Conservation (phyloP, 345 rosid genomes). For the Salix exigua region DNA sequence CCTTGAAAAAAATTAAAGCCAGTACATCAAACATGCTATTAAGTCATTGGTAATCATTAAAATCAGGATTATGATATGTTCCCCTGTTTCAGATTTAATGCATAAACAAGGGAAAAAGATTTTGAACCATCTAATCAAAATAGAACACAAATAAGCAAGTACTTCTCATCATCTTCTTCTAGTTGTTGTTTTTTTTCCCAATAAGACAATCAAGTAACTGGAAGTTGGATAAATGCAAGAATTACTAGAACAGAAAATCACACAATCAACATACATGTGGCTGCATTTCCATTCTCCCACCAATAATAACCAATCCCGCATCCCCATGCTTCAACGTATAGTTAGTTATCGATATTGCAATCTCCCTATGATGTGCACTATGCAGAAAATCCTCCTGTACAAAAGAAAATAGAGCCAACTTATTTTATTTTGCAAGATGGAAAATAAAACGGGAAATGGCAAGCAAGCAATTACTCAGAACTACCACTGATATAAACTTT, state of each 20-base stretch:
- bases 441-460: background rate
- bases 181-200: background rate
- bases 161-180: background rate
- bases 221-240: background rate
- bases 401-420: background rate
- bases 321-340: constrained; percentile 88
- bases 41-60: background rate
- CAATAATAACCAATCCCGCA: constrained; percentile 75
- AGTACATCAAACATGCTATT: background rate
- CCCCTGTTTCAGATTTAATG: background rate
- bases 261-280: constrained; percentile 62
- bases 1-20: background rate
- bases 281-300: constrained; percentile 95
- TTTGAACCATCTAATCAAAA: background rate
- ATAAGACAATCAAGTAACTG: background rate
- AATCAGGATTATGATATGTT: background rate
- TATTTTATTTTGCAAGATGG: background rate
- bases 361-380: constrained; percentile 84
- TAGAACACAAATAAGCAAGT: background rate
- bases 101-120: background rate
- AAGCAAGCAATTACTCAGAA: background rate
- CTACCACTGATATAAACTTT: background rate
- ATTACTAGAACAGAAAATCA: background rate
- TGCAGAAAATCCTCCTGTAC: constrained; percentile 88
- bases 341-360: constrained; percentile 52